Evolutionary conservation across 805 yeast genomes (phyloP).

Genomic region (Lipomyces yamadae): DNA sequence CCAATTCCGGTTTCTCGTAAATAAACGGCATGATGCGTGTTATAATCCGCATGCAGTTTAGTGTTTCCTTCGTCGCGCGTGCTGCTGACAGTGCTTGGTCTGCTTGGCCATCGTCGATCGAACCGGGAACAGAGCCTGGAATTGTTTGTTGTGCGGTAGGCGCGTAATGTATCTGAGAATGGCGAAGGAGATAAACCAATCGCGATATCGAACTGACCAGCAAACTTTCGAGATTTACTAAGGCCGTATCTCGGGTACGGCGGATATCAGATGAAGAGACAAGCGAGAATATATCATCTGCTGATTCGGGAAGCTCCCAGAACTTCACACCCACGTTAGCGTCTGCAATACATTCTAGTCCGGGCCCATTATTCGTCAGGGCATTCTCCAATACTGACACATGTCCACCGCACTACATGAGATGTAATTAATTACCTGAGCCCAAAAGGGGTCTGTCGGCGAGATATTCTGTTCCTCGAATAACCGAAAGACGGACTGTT

Average conservation of each 20-base stretch:
- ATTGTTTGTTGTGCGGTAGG: not conserved
- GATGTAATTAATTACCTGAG: conserved; percentile 36
- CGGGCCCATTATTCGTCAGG: not conserved
- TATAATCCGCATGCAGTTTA: conserved; percentile 68
- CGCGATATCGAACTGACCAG: conserved; percentile 49
- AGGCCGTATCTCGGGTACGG: conserved; percentile 61
- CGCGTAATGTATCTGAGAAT: conserved; percentile 24
- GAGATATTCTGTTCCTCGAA: conserved; percentile 44
- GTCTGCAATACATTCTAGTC: not conserved
- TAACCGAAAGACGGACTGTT: conserved; percentile 63
- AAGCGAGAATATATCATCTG: conserved; percentile 62
- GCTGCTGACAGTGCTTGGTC: conserved; percentile 17
- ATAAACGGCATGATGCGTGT: conserved; percentile 69
- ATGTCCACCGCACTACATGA: not conserved
- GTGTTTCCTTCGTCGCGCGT: conserved; percentile 46
- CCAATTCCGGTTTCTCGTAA: conserved; percentile 57
- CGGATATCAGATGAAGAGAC: conserved; percentile 64
- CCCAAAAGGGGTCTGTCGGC: conserved; percentile 52
- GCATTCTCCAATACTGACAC: not conserved
- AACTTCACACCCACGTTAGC: conserved; percentile 41
- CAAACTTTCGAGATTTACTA: conserved; percentile 60
- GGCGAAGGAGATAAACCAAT: conserved; percentile 19
- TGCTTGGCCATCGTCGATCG: not conserved
- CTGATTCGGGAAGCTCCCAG: conserved; percentile 56
- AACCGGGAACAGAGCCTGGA: not conserved